These are phyloP conservation scores for Fomitopsis pinicola DNA, from an alignment of 1,284 basidiomycete genomes.

Conservation along the genomic window DNA sequence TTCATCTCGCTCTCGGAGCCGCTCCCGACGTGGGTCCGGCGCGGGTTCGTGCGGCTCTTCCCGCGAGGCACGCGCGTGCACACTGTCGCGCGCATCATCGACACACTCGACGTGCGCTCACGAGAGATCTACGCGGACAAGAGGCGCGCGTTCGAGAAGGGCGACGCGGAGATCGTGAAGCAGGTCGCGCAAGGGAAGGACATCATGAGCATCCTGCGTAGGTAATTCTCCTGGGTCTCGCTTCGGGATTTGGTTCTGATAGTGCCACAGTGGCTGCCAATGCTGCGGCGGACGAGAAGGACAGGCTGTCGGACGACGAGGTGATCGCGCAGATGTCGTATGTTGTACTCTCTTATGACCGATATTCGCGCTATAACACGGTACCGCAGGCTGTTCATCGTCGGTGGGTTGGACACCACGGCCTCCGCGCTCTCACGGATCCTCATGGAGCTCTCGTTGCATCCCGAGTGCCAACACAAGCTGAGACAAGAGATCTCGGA, in stretches of 20 bases:
- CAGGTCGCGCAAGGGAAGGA: slow-evolving; percentile 39
- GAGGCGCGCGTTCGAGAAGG: slow-evolving; percentile 30
- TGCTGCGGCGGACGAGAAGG: slow-evolving; percentile 6
- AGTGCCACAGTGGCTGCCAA: slow-evolving; percentile 9
- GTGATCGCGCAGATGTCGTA: slow-evolving; percentile 10
- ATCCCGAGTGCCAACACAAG: neutral
- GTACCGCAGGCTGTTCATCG: slow-evolving; percentile 4
- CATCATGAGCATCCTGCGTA: slow-evolving; percentile 42
- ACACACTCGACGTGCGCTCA: slow-evolving; percentile 33
- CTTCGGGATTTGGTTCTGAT: slow-evolving; percentile 7
- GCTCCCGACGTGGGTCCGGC: slow-evolving; percentile 7
- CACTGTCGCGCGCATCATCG: slow-evolving; percentile 28
- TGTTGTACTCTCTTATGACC: neutral
- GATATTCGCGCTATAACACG: no score
- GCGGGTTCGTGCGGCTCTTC: slow-evolving; percentile 7
- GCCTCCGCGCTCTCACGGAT: slow-evolving; percentile 4
- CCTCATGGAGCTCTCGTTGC: neutral
- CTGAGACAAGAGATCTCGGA: neutral
- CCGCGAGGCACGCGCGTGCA: slow-evolving; percentile 26
- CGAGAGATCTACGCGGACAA: slow-evolving; percentile 34
- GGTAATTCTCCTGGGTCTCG: slow-evolving; percentile 8
- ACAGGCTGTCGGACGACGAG: neutral
- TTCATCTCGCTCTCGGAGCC: slow-evolving; percentile 9
- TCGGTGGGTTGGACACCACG: slow-evolving; percentile 16
- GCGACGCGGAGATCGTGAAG: slow-evolving; percentile 21